These are phyloP conservation scores for Ramularia endophylla DNA, from an alignment of 2,329 filamentous ascomycete genomes.

Conservation along the genomic window DNA sequence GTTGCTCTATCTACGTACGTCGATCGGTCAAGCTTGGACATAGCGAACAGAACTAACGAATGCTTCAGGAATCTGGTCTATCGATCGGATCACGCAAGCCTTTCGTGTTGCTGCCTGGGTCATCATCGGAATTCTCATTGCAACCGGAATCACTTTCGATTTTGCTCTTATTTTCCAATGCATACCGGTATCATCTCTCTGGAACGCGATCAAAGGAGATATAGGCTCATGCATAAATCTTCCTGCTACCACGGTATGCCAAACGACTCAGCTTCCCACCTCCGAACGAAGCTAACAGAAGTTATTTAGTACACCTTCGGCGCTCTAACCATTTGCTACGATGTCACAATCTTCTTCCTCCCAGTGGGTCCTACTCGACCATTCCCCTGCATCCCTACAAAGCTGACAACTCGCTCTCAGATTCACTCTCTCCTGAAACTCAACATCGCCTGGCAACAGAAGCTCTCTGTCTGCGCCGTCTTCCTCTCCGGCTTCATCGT, in stretches of 20 bases:
- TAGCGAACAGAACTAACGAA: too few species aligned
- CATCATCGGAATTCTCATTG: slow-evolving; percentile 10
- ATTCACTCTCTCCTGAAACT: slow-evolving; percentile 15
- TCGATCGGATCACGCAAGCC: slow-evolving; percentile 11
- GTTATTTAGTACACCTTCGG: slow-evolving; percentile 15
- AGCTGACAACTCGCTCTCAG: neutral
- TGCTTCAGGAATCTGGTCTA: slow-evolving; percentile 18
- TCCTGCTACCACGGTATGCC: too few species aligned
- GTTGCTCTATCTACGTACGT: slow-evolving; percentile 15
- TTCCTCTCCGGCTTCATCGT: slow-evolving; percentile 15
- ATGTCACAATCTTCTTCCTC: slow-evolving; percentile 15
- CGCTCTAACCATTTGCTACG: slow-evolving; percentile 14
- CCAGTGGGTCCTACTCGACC: slow-evolving; percentile 3
- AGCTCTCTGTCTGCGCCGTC: slow-evolving; percentile 12
- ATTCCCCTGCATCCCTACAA: neutral
- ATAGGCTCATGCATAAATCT: too few species aligned
- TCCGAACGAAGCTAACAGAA: too few species aligned
- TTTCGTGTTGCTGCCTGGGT: slow-evolving; percentile 15
- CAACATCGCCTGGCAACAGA: slow-evolving; percentile 14
- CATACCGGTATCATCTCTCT: slow-evolving; percentile 12
- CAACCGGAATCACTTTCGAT: slow-evolving; percentile 15
- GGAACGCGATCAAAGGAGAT: slow-evolving; percentile 15
- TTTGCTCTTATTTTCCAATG: slow-evolving; percentile 17
- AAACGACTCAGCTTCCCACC: too few species aligned
- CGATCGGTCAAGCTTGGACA: too few species aligned